A percentile compares a stretch with the other conserved stretches of the same genome.
These are phyloP conservation scores for Castanospermum australe DNA, from an alignment of 306 rosid genomes.

Conservation along the genomic window DNA sequence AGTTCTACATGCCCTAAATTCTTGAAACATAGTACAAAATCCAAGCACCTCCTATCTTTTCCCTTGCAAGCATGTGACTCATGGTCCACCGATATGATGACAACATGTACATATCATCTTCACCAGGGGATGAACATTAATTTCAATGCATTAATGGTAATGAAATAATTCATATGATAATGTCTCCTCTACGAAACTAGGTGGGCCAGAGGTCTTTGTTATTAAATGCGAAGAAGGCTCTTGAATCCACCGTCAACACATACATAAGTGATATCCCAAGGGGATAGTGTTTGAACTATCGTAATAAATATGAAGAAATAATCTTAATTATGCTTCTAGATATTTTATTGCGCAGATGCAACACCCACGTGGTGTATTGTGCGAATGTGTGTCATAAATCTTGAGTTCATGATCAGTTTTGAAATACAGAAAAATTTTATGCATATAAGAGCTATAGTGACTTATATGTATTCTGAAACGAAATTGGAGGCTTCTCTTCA, in stretches of 20 bases:
- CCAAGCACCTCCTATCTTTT: slow-evolving; percentile 21
- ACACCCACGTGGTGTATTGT: not conserved
- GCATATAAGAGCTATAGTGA: not conserved
- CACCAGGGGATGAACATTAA: slow-evolving; percentile 9
- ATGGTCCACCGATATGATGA: slow-evolving; percentile 41
- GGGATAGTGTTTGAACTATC: not conserved
- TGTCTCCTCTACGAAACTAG: slow-evolving; percentile 21
- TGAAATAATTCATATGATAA: slow-evolving; percentile 29
- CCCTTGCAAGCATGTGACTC: slow-evolving; percentile 41
- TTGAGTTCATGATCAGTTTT: too few species aligned
- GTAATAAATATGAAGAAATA: not conserved
- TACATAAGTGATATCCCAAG: not conserved
- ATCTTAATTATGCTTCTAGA: not conserved
- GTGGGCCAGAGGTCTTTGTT: slow-evolving; percentile 19
- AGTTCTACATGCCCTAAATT: slow-evolving; percentile 33
- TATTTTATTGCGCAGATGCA: not conserved
- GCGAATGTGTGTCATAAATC: not conserved
- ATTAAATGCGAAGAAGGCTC: not conserved
- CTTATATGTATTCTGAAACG: not conserved
- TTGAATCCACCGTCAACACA: slow-evolving; percentile 13
- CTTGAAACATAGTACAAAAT: slow-evolving; percentile 36
- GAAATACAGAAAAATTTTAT: too few species aligned
- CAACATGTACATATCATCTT: slow-evolving; percentile 1
- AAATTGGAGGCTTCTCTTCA: not conserved
- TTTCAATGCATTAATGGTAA: slow-evolving; percentile 21